A percentile compares a stretch with the other conserved stretches of the same genome.
These are phyloP conservation scores for Kuraishia floccosa DNA, from an alignment of 805 yeast species.

Conservation along the genomic window DNA sequence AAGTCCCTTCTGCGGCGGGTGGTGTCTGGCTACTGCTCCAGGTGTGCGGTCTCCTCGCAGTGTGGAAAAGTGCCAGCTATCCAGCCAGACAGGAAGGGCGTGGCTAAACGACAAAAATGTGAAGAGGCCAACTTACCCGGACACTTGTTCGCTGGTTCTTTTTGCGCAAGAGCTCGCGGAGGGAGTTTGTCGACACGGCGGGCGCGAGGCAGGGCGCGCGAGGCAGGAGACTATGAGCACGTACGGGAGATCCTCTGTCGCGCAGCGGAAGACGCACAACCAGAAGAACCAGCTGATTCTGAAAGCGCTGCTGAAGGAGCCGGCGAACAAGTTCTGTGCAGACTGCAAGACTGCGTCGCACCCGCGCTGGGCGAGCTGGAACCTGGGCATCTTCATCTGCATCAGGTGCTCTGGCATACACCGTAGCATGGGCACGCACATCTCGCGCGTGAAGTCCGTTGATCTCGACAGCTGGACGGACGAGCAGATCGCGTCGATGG, in stretches of 20 bases:
- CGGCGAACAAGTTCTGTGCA: conserved; percentile 70
- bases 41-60: no score
- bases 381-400: conserved; percentile 84
- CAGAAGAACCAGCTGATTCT: conserved; percentile 61
- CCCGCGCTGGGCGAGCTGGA: conserved; percentile 99
- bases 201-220: no score
- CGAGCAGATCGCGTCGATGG: conserved; percentile 75
- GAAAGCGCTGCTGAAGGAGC: conserved; percentile 64
- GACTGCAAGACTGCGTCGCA: conserved; percentile 86
- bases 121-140: no score
- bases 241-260: conserved; percentile 1
- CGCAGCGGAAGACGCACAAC: conserved; percentile 7
- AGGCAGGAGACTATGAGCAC: background rate
- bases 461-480: conserved; percentile 97
- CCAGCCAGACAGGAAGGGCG: no score
- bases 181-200: no score
- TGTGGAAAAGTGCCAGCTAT: no score
- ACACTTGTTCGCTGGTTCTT: no score
- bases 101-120: no score
- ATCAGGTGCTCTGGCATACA: conserved; percentile 95
- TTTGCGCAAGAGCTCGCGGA: no score
- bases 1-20: no score
- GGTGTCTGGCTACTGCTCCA: no score
- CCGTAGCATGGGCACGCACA: conserved; percentile 91
- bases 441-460: conserved; percentile 83